These are phyloP conservation scores for Syzygium grande DNA, from an alignment of 345 rosid species.

Conservation along the genomic window DNA sequence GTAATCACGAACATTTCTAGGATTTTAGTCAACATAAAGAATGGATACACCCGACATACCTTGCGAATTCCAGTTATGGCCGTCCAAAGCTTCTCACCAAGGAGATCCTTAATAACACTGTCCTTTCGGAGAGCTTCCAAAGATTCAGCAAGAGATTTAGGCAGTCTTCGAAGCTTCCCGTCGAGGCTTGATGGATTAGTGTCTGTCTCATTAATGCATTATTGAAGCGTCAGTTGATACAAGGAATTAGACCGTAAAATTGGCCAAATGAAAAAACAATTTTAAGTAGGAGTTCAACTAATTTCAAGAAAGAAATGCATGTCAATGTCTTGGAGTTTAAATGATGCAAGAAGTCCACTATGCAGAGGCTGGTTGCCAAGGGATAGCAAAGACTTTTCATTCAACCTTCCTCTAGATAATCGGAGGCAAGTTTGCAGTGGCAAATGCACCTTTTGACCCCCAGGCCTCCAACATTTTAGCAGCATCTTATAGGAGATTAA, in stretches of 20 bases:
- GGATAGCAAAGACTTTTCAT: background rate
- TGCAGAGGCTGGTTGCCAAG: background rate
- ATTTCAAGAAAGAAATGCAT: background rate
- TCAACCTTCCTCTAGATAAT: background rate
- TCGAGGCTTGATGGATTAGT: slow-evolving; percentile 50
- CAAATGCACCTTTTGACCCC: background rate
- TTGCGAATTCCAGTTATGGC: slow-evolving; percentile 81
- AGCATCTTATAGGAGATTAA: background rate
- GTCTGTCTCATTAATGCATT: slow-evolving; percentile 28
- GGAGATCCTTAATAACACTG: slow-evolving; percentile 35
- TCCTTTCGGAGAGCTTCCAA: slow-evolving; percentile 62
- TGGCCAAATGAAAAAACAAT: background rate
- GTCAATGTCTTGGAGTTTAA: background rate
- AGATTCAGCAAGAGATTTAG: slow-evolving; percentile 62
- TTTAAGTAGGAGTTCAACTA: background rate
- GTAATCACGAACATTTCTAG: background rate
- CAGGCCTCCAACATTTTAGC: background rate
- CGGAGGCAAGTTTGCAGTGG: background rate
- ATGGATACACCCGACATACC: slow-evolving; percentile 22
- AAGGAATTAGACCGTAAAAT: background rate
- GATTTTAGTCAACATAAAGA: background rate
- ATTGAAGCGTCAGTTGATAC: background rate
- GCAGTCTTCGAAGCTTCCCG: slow-evolving; percentile 54
- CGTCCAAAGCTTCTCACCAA: slow-evolving; percentile 67
- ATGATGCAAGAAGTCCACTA: background rate